Conservation (phyloP, 2,329 filamentous ascomycete species). For the Aspergillus aculeatus region DNA sequence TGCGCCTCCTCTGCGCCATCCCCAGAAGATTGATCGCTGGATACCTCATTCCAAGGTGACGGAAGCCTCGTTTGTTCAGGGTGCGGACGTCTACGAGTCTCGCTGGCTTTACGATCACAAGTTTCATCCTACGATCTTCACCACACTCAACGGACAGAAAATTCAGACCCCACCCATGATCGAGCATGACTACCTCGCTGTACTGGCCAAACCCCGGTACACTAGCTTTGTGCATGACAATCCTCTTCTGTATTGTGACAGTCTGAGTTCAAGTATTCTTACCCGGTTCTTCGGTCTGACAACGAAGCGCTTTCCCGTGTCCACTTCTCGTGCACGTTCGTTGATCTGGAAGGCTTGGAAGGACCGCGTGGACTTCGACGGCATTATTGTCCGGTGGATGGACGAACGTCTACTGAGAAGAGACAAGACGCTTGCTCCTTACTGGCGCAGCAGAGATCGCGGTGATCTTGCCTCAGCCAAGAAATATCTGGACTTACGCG, state of each 20-base stretch:
- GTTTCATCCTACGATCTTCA: slow-evolving; percentile 49
- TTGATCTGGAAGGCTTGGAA: slow-evolving; percentile 54
- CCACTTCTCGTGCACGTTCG: slow-evolving; percentile 51
- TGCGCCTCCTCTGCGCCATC: slow-evolving; percentile 50
- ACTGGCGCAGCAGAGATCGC: slow-evolving; percentile 48
- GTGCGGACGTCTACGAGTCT: slow-evolving; percentile 53
- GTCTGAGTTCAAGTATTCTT: slow-evolving; percentile 34
- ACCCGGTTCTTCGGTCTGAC: slow-evolving; percentile 33
- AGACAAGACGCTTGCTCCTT: slow-evolving; percentile 46
- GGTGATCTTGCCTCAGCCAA: slow-evolving; percentile 46
- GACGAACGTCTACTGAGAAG: slow-evolving; percentile 51
- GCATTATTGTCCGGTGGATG: slow-evolving; percentile 51
- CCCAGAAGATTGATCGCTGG: slow-evolving; percentile 54
- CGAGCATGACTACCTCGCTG: slow-evolving; percentile 45
- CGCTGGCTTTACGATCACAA: slow-evolving; percentile 52
- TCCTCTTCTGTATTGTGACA: slow-evolving; percentile 50
- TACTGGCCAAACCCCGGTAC: slow-evolving; percentile 45
- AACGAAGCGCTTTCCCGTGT: slow-evolving; percentile 41
- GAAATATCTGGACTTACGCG: slow-evolving; percentile 45
- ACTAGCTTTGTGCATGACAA: slow-evolving; percentile 52
- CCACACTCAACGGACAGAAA: slow-evolving; percentile 50
- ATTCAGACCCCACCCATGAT: slow-evolving; percentile 58
- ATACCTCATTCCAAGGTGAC: slow-evolving; percentile 56
- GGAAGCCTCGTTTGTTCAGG: slow-evolving; percentile 55
- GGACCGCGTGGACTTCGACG: slow-evolving; percentile 47